Evolutionary conservation across 1,284 basidiomycete species (phyloP).

Genomic region (Bjerkandera adusta): DNA sequence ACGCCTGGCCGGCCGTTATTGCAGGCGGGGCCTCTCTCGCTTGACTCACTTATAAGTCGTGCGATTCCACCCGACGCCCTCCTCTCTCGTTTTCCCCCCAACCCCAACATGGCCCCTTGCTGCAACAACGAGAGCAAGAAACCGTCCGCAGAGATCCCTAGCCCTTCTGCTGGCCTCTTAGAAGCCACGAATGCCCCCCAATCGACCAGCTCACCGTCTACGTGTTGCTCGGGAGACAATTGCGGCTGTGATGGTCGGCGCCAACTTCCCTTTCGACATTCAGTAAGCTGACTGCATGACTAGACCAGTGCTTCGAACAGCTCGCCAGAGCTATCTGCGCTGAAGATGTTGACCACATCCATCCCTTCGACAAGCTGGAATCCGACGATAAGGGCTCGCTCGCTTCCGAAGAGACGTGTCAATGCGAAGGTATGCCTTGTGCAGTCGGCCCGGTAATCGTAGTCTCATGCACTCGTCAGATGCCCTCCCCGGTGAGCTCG

Average conservation of each 20-base stretch:
- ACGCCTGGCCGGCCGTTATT: not conserved
- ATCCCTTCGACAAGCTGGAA: too few species aligned
- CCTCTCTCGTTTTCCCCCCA: not conserved
- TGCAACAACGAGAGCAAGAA: not conserved
- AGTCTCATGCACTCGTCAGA: not conserved
- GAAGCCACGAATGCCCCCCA: not conserved
- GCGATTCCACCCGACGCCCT: not conserved
- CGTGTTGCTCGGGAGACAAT: constrained; percentile 11
- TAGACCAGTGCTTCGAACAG: constrained; percentile 28
- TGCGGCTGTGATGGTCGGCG: constrained; percentile 17
- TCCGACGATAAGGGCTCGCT: not conserved
- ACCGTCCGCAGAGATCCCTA: not conserved
- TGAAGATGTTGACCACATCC: constrained; percentile 27
- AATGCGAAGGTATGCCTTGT: constrained; percentile 12
- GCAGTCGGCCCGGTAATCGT: not conserved
- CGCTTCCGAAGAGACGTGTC: constrained; percentile 8
- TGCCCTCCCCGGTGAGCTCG: not conserved
- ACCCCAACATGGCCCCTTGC: not conserved
- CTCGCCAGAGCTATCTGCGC: constrained; percentile 30
- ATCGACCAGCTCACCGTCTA: not conserved
- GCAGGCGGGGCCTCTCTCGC: not conserved
- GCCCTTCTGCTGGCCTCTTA: too few species aligned
- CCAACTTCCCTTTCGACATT: not conserved
- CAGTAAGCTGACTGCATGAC: not conserved
- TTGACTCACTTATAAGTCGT: not conserved